Percentiles rank a stretch among this genome's conserved stretches.
These are phyloP conservation scores for Lactarius vividus DNA, from an alignment of 768 basidiomycete genomes.

Conservation along the genomic window DNA sequence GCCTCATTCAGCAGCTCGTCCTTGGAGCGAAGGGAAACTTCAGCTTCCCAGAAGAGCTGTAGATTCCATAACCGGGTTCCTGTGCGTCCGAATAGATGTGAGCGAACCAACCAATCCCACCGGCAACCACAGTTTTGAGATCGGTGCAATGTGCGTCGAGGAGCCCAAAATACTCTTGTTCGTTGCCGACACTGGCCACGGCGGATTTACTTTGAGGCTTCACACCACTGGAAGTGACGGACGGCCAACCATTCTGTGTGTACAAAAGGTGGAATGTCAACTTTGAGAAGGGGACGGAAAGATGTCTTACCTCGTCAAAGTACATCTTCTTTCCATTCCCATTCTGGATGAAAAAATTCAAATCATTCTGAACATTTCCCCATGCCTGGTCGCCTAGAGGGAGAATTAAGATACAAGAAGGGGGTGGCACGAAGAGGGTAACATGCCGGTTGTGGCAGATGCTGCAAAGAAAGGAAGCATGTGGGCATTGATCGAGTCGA, in stretches of 20 bases:
- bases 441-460: conserved; percentile 52
- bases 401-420: background rate
- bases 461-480: conserved; percentile 67
- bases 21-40: conserved; percentile 68
- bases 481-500: conserved; percentile 64
- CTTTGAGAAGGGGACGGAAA: background rate
- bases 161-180: conserved; percentile 58
- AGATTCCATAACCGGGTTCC: conserved; percentile 71
- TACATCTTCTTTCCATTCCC: conserved; percentile 71
- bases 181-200: conserved; percentile 42
- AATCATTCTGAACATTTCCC: conserved; percentile 55
- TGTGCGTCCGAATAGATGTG: conserved; percentile 71
- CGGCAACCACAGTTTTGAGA: conserved; percentile 56
- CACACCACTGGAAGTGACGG: conserved; percentile 54
- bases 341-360: conserved; percentile 63
- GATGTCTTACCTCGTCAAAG: conserved; percentile 53
- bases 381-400: conserved; percentile 52
- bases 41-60: conserved; percentile 43
- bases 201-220: conserved; percentile 61
- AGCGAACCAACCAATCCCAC: conserved; percentile 79
- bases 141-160: conserved; percentile 62
- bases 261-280: background rate
- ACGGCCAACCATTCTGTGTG: conserved; percentile 72
- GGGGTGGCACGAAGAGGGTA: background rate
- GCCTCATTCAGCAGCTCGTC: conserved; percentile 51